Evolutionary conservation across 352 stramenopile genomes (phyloP), one percentile per base, ranked within the genome.

Genomic region (Aphanomyces cochlioides): DNA sequence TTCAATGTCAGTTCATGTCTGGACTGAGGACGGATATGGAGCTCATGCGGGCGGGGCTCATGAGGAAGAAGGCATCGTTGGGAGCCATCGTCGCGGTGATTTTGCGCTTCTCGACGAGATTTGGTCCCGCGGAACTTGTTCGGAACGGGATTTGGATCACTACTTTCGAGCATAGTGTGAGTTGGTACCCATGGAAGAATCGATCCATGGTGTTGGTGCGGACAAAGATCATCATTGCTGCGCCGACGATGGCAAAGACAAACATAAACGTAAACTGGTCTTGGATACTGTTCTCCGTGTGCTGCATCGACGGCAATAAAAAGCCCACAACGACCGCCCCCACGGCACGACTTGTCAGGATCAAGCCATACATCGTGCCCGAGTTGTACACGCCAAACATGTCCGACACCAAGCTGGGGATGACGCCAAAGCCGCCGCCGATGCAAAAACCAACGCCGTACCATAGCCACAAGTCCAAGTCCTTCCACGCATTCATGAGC

Each of bases 361-460:
- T n/a, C 15, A 72, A 40, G 4, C 72, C 72, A 67, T 75, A 69
- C 68, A 75, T 75, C n/a, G 65, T 69, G 7, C 69, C 72, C 0
- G 66, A 37, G 38, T 75, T 19, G 37, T 75, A 74, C n/a, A 65
- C 63, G 7, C 72, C 72, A 67, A 73, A 75, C 50, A 74, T 73
- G 65, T 75, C 72, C 19, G 60, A 48, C 43, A 75, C n/a, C 1
- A 72, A 53, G 43, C 66, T 66, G 2, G 69, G 67, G 6, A 75
- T 28, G 28, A 71, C 19, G 36, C 41, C 58, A 50, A 73, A 72
- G 19, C 36, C 58, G 39, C 72, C 72, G 21, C 72, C 72, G 47
- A 76, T 15, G 40, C 39, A 47, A 75, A 72, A n/a, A 64, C 47
- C 17, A 69, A n/a, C 21, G 40, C 47, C n/a, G 45, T 48, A 67